A percentile compares a stretch with the other conserved stretches of the same genome.
Evolutionary conservation across 2,329 filamentous ascomycete genomes (phyloP).

Genomic region (Colletotrichum neosansevieriae): DNA sequence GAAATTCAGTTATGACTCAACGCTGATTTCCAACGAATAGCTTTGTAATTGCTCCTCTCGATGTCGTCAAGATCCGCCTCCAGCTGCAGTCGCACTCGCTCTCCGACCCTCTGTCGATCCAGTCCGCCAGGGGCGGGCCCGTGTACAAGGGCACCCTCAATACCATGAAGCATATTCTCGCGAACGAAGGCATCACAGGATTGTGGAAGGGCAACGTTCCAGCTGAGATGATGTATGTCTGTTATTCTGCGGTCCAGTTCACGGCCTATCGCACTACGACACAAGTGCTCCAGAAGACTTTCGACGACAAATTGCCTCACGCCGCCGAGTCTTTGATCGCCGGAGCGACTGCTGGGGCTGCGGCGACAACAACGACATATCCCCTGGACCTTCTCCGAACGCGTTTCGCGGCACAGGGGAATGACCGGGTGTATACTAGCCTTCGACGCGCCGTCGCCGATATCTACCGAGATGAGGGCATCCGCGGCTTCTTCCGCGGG

Average conservation of each 20-base stretch:
- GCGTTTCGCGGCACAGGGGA: conserved; percentile 95
- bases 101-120: conserved; percentile 76
- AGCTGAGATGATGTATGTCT: conserved; percentile 92
- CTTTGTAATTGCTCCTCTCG: conserved; percentile 94
- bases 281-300: conserved; percentile 69
- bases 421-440: conserved; percentile 80
- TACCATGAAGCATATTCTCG: conserved; percentile 81
- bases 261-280: conserved; percentile 84
- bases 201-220: conserved; percentile 99
- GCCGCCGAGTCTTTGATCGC: conserved; percentile 84
- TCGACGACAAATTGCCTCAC: conserved; percentile 65
- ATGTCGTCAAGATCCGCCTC: conserved; percentile 97
- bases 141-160: conserved; percentile 81
- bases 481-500: conserved; percentile 87
- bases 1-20: conserved; percentile 1
- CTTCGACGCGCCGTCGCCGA: conserved; percentile 76
- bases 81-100: conserved; percentile 92
- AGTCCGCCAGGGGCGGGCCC: conserved; percentile 58
- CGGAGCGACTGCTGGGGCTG: conserved; percentile 84
- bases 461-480: conserved; percentile 82
- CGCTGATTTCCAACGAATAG: conserved; percentile 56
- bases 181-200: conserved; percentile 83
- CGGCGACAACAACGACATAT: conserved; percentile 87
- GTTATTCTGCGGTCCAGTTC: conserved; percentile 92
- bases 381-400: conserved; percentile 94